Evolutionary conservation across 2,329 filamentous ascomycete genomes (phyloP), one percentile per base, ranked within the genome.

Genomic region (Zymoseptoria passerinii): DNA sequence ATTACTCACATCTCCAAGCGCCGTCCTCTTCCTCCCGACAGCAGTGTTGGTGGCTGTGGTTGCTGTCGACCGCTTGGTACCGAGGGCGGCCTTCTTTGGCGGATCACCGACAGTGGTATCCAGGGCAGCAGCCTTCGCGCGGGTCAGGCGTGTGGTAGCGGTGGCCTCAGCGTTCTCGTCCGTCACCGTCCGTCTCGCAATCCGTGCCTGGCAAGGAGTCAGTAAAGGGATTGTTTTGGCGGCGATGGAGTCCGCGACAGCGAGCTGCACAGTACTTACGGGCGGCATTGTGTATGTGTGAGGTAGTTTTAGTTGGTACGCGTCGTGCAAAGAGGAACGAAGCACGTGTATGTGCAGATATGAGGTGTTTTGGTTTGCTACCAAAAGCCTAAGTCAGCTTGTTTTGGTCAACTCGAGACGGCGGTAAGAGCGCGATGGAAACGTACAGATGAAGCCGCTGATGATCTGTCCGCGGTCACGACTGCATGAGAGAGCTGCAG

Each of bases 1-100:
- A 77, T 99, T 99, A 83, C 91, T 97, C 67, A 96, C 88, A 78
- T 99, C 94, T 59, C 89, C 91, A 44, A 99, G 82, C 53, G 90
- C 92, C 68, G 88, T 83, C 71, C 94, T 90, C 78, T 89, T 94
- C 79, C 72, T 61, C 66, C 67, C 55, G 65, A 58, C 67, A 18
- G 66, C 80, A 52, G 80, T 74, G 68, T 79, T 75, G 62, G 72
- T 75, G 44, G 61, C 56, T 61, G 75, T 72, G 53, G 80, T 69
- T 28, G 71, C 61, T 28, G 69, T 75, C 4, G 75, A 72, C 67
- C 77, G 77, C 71, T 78, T 79, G 40, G 75, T 71, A 49, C 69
- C 68, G 53, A 76, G 65, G 13, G 69, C 66, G 18, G 61, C 65
- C 73, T 80, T 80, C 72, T 78, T 84, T 23, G 78, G 75, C 56